Evolutionary conservation across 257 asterid species (phyloP), one percentile per base, ranked within the genome.

Genomic region (Knoxia roxburghii): DNA sequence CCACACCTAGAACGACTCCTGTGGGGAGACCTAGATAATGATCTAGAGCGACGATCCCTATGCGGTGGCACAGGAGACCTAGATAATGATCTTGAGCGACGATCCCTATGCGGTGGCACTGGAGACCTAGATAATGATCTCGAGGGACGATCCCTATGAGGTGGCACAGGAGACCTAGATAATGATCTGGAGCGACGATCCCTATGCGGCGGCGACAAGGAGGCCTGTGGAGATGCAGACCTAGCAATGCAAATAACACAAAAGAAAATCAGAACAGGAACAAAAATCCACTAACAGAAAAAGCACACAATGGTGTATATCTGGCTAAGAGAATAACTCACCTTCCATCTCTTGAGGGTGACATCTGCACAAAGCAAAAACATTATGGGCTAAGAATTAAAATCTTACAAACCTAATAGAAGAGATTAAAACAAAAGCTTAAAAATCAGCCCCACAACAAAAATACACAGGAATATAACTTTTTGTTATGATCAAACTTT

Each of bases 1-100:
- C n/a, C 9, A 18, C 43, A 72, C 81, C 81, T 62, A 54, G 81
- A 77, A 24, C 77, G 81, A 18, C 77, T 68, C 65, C 81, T 68
- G 41, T 72, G 37, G 1, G 81, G 37, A 0, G 81, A 62, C 64
- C 65, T 69, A 3, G 77, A 64, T 40, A 63, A 39, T 57, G 81
- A 77, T 56, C 81, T 76, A 26, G 77, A 72, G 17, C 77, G 67
- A 37, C 53, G 74, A 72, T 49, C 69, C 65, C 74, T 72, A 27
- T 26, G 62, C 3, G 73, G 73, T 3, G 70, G 80, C 21, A n/a
- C n/a, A n/a, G n/a, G 37, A 0, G 81, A 62, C 64, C 65, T 69
- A 3, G 77, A 64, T 40, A 63, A 39, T 57, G 81, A 77, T 56
- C 81, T 76, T 35, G 77, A 72, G 17, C 77, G 67, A 37, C 53